These are phyloP conservation scores for Hydnomerulius pinastri DNA, from an alignment of 768 basidiomycete genomes.

Conservation along the genomic window DNA sequence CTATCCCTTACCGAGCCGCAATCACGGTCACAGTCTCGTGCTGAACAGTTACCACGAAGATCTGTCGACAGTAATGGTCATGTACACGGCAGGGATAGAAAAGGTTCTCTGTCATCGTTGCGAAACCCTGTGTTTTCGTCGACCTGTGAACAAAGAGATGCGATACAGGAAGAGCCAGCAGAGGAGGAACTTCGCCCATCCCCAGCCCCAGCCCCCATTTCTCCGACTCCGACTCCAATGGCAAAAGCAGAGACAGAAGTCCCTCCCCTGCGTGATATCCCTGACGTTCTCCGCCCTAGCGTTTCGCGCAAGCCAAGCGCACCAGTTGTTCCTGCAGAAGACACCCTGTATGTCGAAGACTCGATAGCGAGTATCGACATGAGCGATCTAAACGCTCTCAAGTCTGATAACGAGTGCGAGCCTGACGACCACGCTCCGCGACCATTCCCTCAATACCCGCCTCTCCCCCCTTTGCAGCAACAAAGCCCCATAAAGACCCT, in stretches of 20 bases:
- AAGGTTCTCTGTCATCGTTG: conserved; percentile 30
- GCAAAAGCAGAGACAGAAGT: conserved; percentile 10
- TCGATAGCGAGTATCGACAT: conserved; percentile 32
- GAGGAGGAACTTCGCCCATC: not conserved
- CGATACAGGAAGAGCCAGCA: conserved; percentile 21
- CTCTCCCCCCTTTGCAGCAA: conserved; percentile 19
- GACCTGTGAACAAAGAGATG: conserved; percentile 6
- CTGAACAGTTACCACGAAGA: conserved; percentile 15
- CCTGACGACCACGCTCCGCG: conserved; percentile 23
- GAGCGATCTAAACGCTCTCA: conserved; percentile 33
- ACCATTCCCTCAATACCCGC: conserved; percentile 29
- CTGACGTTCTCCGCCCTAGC: conserved; percentile 22
- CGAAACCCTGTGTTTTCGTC: conserved; percentile 21
- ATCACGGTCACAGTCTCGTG: conserved; percentile 17
- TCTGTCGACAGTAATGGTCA: conserved; percentile 18
- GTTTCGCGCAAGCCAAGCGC: conserved; percentile 13
- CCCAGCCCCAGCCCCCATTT: not conserved
- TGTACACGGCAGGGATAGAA: conserved; percentile 20
- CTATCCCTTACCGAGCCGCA: conserved; percentile 19
- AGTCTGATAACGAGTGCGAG: conserved; percentile 29
- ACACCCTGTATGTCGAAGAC: conserved; percentile 17
- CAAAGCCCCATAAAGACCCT: conserved; percentile 6
- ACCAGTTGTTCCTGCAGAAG: not conserved
- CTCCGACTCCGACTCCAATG: conserved; percentile 7
- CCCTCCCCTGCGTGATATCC: conserved; percentile 15